phyloP scores from a whole-genome alignment of 805 yeast species.

The Cyberlindnera amylophila region DNA sequence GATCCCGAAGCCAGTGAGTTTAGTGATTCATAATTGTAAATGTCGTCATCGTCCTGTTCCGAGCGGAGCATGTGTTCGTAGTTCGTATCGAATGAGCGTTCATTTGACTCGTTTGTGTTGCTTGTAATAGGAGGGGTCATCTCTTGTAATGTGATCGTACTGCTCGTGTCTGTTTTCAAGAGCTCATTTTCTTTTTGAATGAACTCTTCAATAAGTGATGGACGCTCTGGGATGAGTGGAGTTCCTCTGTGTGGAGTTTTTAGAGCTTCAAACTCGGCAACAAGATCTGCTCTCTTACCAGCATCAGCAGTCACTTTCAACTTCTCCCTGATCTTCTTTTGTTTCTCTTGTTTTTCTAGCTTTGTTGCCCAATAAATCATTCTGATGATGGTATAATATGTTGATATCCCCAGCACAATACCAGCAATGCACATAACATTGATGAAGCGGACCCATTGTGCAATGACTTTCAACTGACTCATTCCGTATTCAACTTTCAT shows the following conservation, averaged over 20 bases:
- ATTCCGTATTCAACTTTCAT: constrained; percentile 17
- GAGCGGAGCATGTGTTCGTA: constrained; percentile 9
- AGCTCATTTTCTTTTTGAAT: constrained; percentile 6
- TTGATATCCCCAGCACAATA: constrained; percentile 20
- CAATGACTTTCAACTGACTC: constrained; percentile 17
- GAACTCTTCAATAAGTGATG: constrained; percentile 9
- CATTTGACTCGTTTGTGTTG: not conserved
- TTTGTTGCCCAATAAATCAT: constrained; percentile 23
- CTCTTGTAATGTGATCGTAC: constrained; percentile 4
- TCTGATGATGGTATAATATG: constrained; percentile 20
- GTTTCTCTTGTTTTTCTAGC: constrained; percentile 12
- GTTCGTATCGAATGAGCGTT: not conserved
- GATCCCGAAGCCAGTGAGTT: constrained; percentile 15
- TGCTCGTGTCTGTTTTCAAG: constrained; percentile 3
- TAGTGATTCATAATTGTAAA: constrained; percentile 16
- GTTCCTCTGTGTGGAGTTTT: not conserved
- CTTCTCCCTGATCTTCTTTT: constrained; percentile 2
- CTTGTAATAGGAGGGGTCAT: constrained; percentile 4
- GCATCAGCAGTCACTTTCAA: constrained; percentile 4
- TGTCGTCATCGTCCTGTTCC: constrained; percentile 23
- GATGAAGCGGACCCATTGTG: constrained; percentile 23
- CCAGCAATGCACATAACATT: constrained; percentile 23
- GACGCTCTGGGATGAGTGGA: not conserved
- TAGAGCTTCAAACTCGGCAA: constrained; percentile 9
- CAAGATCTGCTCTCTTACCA: constrained; percentile 1